Evolutionary conservation across 495 filamentous ascomycete genomes (phyloP), one percentile per base, ranked within the genome.

Genomic region (Talaromyces nanjingensis): DNA sequence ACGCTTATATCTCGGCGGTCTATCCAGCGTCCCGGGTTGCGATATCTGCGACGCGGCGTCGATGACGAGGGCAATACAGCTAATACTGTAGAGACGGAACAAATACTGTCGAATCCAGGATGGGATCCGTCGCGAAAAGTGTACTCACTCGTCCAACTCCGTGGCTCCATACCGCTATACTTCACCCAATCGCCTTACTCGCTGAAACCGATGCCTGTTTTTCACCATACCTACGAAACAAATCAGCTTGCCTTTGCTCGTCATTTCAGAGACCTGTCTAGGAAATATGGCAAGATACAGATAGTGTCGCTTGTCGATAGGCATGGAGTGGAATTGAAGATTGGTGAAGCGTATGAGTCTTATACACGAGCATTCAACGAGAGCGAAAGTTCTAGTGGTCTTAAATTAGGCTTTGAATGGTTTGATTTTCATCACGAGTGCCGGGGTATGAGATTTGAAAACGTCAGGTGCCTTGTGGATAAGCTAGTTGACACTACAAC

Each of bases 401-500:
- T 76, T 2, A 71, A 71, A n/a, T 73, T 94, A 33, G 81, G 76
- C 1, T 92, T 94, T 68, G 91, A 93, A 72, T 98, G 94, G 94
- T 98, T 97, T 64, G 94, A 97, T 68, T 98, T 98, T 70, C 93
- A 97, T 69, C 79, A 83, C 20, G 87, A 88, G 27, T 98, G 93
- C 69, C 87, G 91, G 3, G 93, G 93, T 0, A 97, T 98, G 94
- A 93, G 91, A 64, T 98, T 97, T 69, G 92, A 97, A 72, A 96
- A 96, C 57, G 92, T 98, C 5, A 87, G 84, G 56, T 73, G 87
- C 11, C 82, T 97, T 2, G 78, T 98, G 58, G 82, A 92, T 37
- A 84, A 77, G 2, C 71, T 97, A n/a, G 82, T 79, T 6, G 70
- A 77, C 16, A 86, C 81, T 8, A 73, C 97, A 16, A 86, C 86